phyloP scores from a whole-genome alignment of 2,329 filamentous ascomycete species.

The Coniochaeta ligniaria region DNA sequence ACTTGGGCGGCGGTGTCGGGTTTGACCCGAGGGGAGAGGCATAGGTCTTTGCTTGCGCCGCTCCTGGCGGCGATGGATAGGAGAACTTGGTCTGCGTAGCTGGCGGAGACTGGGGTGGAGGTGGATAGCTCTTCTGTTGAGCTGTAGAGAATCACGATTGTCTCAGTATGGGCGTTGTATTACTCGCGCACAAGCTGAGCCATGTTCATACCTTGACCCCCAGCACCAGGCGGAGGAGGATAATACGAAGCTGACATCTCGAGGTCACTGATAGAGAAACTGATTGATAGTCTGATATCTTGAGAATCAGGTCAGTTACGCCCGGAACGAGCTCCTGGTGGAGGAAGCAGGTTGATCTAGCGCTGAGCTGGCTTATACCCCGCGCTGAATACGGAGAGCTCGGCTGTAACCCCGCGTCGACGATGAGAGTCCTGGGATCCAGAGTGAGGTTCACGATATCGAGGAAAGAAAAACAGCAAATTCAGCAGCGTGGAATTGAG shows the following conservation, averaged over 20 bases:
- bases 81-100: conserved; percentile 27
- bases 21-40: conserved; percentile 26
- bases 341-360: not conserved
- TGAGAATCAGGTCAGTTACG: not conserved
- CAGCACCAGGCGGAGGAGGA: not conserved
- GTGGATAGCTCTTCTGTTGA: conserved; percentile 23
- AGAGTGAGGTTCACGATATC: not conserved
- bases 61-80: conserved; percentile 22
- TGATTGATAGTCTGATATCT: not conserved
- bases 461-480: not conserved
- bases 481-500: not conserved
- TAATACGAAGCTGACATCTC: conserved; percentile 6
- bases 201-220: not conserved
- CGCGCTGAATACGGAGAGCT: not conserved
- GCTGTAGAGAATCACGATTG: conserved; percentile 1
- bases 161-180: not conserved
- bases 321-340: not conserved
- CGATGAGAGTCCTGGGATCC: not conserved
- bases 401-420: not conserved
- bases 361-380: not conserved
- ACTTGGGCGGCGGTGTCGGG: conserved; percentile 21
- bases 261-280: conserved; percentile 5
- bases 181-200: not conserved
- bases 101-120: conserved; percentile 27
- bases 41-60: conserved; percentile 23